Evolutionary conservation across 164 flowering plant species (phyloP).

Genomic region (Brasenia schreberi): DNA sequence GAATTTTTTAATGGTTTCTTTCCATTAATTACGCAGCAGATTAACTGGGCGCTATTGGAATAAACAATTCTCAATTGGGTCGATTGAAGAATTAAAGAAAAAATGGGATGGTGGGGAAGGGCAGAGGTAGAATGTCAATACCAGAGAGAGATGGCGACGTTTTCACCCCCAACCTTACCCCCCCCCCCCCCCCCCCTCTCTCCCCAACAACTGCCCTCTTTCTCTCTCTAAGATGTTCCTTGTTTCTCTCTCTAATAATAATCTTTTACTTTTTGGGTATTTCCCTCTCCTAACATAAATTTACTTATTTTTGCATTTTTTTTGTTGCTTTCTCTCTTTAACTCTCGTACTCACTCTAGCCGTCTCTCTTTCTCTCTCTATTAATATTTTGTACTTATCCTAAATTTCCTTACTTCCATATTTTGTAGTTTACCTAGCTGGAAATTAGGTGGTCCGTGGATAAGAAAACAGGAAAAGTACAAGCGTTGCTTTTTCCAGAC

Average conservation of each 20-base stretch:
- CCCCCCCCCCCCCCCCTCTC: conserved; percentile 7
- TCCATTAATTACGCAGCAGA: background rate
- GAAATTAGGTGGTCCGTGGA: background rate
- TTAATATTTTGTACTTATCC: background rate
- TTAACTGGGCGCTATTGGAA: background rate
- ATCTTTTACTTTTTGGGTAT: too few species aligned
- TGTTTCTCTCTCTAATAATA: background rate
- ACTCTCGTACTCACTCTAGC: too few species aligned
- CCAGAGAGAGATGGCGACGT: conserved; percentile 27
- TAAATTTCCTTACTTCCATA: background rate
- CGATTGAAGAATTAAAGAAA: background rate
- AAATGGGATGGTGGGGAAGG: background rate
- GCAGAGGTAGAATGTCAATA: conserved; percentile 38
- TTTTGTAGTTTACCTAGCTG: background rate
- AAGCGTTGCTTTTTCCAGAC: background rate
- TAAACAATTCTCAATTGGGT: background rate
- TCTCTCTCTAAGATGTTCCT: background rate
- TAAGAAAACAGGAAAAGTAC: background rate
- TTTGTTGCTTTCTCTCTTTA: too few species aligned
- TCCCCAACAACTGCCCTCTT: background rate
- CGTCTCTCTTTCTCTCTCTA: background rate
- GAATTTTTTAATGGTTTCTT: background rate
- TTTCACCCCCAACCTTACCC: conserved; percentile 29
- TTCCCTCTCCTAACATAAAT: too few species aligned
- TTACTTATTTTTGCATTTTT: too few species aligned